A percentile compares a stretch with the other conserved stretches of the same genome.
Conservation (phyloP, 805 yeast species). For the Kodamaea kakaduensis region DNA sequence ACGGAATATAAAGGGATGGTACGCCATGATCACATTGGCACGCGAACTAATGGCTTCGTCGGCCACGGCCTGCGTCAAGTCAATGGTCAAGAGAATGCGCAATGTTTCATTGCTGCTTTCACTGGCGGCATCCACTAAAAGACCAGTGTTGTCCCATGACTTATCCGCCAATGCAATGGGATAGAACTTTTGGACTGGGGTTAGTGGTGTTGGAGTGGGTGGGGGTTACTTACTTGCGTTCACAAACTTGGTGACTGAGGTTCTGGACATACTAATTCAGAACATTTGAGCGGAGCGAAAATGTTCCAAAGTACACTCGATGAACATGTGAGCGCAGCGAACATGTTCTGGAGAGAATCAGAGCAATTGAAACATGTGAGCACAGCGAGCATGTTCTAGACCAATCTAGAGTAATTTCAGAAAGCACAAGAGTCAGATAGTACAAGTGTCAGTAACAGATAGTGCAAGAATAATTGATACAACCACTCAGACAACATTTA, state of each 20-base stretch:
- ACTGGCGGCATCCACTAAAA: conserved; percentile 66
- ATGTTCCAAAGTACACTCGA: too few species aligned
- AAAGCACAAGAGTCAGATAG: too few species aligned
- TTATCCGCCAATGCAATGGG: conserved; percentile 80
- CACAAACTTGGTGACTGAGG: conserved; percentile 40
- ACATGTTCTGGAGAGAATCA: too few species aligned
- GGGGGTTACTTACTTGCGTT: conserved; percentile 33
- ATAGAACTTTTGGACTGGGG: conserved; percentile 63
- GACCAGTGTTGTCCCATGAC: conserved; percentile 95
- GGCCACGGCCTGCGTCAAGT: conserved; percentile 77
- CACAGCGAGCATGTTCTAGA: too few species aligned
- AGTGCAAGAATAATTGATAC: too few species aligned
- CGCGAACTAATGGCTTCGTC: conserved; percentile 69
- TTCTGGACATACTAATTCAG: conserved; percentile 31
- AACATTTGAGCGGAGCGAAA: neutral
- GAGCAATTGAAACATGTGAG: too few species aligned
- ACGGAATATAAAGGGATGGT: conserved; percentile 88
- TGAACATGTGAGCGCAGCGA: too few species aligned
- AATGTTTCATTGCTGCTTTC: conserved; percentile 19
- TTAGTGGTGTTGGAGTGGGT: conserved; percentile 18
- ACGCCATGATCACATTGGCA: conserved; percentile 67
- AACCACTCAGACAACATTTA: too few species aligned
- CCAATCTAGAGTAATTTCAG: too few species aligned
- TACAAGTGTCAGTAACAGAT: too few species aligned
- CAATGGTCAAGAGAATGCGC: conserved; percentile 67